Evolutionary conservation across 1,139 yeast genomes (phyloP).

Genomic region (Meyerozyma sp.): DNA sequence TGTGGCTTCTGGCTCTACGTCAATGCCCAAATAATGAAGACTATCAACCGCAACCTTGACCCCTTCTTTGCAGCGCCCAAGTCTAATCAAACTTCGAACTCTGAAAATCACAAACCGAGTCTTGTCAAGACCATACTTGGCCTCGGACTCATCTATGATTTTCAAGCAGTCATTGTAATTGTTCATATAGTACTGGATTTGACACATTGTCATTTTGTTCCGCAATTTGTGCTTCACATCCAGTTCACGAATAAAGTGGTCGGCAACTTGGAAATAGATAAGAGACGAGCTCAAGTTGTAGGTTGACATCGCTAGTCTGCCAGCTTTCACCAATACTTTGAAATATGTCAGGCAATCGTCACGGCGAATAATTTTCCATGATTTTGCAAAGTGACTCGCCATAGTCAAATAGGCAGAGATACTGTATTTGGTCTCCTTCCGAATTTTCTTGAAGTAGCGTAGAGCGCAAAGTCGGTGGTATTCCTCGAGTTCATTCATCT

Average conservation of each 20-base stretch:
- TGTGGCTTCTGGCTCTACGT: constrained; percentile 21
- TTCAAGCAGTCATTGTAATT: constrained; percentile 24
- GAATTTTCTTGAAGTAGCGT: constrained; percentile 25
- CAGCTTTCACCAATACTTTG: constrained; percentile 31
- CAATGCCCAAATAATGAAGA: constrained; percentile 25
- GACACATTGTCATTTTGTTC: constrained; percentile 28
- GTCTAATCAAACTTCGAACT: constrained; percentile 35
- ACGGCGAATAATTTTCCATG: constrained; percentile 20
- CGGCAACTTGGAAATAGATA: constrained; percentile 25
- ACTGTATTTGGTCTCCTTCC: constrained; percentile 13
- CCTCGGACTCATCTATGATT: constrained; percentile 20
- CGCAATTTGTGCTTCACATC: constrained; percentile 18
- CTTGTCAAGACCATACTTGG: constrained; percentile 19
- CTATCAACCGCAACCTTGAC: constrained; percentile 31
- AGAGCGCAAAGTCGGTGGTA: constrained; percentile 41
- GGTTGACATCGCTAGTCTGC: constrained; percentile 30
- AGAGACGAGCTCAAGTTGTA: constrained; percentile 28
- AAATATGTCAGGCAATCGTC: constrained; percentile 25
- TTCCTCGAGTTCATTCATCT: constrained; percentile 21
- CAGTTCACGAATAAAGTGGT: constrained; percentile 15
- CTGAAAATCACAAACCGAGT: constrained; percentile 31
- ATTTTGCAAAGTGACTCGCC: constrained; percentile 29
- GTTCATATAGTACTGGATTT: constrained; percentile 22
- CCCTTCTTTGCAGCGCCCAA: constrained; percentile 29
- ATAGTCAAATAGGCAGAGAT: constrained; percentile 24